Evolutionary conservation across 345 rosid species (phyloP), one percentile per base, ranked within the genome.

Genomic region (Hibiscus trionum): DNA sequence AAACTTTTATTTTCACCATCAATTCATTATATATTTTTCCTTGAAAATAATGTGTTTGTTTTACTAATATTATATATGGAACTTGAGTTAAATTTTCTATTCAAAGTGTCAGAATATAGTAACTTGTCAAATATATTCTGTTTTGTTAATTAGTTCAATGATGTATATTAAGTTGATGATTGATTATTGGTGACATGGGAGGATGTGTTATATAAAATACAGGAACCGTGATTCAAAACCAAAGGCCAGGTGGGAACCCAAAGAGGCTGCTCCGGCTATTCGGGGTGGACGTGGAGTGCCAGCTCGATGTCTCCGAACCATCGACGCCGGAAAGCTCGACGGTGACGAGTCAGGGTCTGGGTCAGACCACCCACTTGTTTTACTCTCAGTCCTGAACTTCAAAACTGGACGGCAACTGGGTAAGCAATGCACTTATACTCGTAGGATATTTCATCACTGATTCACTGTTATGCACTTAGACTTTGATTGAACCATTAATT

Each of bases 221-320:
- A 4, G 74, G 21, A 61, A 68, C 4, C 8, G 3, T 75, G 4
- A 82, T 60, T 37, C 84, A 83, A 80, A 76, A 21, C 70, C 88
- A 71, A 44, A 72, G 72, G 17, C 62, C 74, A 12, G 26, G 15
- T 11, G 91, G 88, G 74, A 91, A 84, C 79, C 84, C 93, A 6
- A 93, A 72, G 85, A 84, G 84, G 61, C 71, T 89, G 59, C 63
- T 93, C 42, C 88, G 98, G 85, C 79, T 93, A 10, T 93, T 93
- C 61, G 98, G 98, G 50, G 98, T 93, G 76, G 87, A 93, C 80
- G 57, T 93, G 84, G 92, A 91, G 79, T 93, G 93, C 78, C 90
- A 89, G 73, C 86, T 80, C 8, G 88, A 86, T 19, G 87, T 79
- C 39, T 76, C 87, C 8, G 88, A 84, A 66, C 85, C 87, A 73